These are phyloP conservation scores for Ogataea kodamae DNA, from an alignment of 805 yeast genomes.

Conservation along the genomic window DNA sequence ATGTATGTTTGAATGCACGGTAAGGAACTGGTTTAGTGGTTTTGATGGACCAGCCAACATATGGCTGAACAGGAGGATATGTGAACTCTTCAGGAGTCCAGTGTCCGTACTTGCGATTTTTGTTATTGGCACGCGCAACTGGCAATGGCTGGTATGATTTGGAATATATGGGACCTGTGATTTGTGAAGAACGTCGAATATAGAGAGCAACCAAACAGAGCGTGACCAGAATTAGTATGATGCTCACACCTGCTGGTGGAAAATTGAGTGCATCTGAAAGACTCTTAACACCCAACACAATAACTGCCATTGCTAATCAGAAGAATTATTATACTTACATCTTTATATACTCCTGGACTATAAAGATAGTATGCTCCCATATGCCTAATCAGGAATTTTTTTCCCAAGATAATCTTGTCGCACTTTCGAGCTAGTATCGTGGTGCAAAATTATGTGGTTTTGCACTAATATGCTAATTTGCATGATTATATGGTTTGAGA, in stretches of 20 bases:
- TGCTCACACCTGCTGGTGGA: constrained; percentile 10
- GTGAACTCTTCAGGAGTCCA: constrained; percentile 54
- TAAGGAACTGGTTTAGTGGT: constrained; percentile 57
- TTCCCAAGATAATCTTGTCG: constrained; percentile 26
- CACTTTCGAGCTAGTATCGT: no score
- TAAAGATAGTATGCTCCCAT: constrained; percentile 16
- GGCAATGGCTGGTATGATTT: constrained; percentile 31
- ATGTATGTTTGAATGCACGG: constrained; percentile 63
- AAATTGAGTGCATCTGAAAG: constrained; percentile 4
- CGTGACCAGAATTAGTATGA: constrained; percentile 8
- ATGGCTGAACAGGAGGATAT: constrained; percentile 49
- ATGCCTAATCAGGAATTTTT: constrained; percentile 22
- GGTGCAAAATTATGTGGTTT: no score
- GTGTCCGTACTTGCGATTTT: constrained; percentile 43
- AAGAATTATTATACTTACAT: background rate
- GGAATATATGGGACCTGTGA: constrained; percentile 6
- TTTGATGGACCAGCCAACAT: constrained; percentile 45
- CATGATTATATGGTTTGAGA: no score
- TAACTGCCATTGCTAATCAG: constrained; percentile 4
- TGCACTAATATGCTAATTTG: no score
- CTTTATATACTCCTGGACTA: background rate
- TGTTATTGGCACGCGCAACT: constrained; percentile 39
- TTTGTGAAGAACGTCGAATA: constrained; percentile 1
- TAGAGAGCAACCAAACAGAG: constrained; percentile 1
- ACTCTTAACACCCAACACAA: constrained; percentile 2